A percentile compares a stretch with the other conserved stretches of the same genome.
Evolutionary conservation across 176 grass and related monocot species (phyloP).

Genomic region (Phragmites australis): DNA sequence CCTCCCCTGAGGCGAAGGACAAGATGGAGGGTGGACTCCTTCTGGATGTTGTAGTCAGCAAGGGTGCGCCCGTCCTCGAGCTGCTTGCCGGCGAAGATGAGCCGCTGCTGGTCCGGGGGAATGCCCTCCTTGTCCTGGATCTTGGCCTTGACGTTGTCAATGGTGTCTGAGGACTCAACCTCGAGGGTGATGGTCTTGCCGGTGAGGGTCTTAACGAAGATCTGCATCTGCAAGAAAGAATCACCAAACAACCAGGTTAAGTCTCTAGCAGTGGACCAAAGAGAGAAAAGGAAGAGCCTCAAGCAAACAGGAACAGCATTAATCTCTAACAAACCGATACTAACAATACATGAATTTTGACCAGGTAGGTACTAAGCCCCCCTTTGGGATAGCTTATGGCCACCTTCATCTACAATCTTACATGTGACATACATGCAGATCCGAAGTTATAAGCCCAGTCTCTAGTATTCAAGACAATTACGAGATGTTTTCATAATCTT

Average conservation of each 20-base stretch:
- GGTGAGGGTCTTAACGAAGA: constrained; percentile 50
- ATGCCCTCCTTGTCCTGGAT: constrained; percentile 76
- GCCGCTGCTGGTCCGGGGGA: constrained; percentile 56
- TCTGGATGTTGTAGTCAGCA: constrained; percentile 52
- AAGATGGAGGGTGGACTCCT: constrained; percentile 44
- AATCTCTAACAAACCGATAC: no score
- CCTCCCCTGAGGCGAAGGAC: constrained; percentile 16
- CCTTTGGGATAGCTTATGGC: no score
- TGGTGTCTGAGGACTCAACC: constrained; percentile 61
- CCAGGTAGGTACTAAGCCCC: no score
- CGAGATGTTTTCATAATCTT: no score
- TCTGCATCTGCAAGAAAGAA: constrained; percentile 50
- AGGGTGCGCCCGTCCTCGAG: constrained; percentile 49
- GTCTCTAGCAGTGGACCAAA: background rate
- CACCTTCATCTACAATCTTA: no score
- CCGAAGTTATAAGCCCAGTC: background rate
- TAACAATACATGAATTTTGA: background rate
- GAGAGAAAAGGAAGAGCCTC: background rate
- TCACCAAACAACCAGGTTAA: background rate
- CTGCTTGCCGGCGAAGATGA: constrained; percentile 54
- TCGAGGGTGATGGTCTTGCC: constrained; percentile 71
- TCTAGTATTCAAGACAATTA: no score
- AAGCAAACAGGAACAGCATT: background rate
- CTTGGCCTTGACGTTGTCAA: constrained; percentile 59
- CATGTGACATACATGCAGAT: background rate